Base-by-base conservation (phyloP, 1,139 yeast species). In the Wickerhamiella infanticola region DNA sequence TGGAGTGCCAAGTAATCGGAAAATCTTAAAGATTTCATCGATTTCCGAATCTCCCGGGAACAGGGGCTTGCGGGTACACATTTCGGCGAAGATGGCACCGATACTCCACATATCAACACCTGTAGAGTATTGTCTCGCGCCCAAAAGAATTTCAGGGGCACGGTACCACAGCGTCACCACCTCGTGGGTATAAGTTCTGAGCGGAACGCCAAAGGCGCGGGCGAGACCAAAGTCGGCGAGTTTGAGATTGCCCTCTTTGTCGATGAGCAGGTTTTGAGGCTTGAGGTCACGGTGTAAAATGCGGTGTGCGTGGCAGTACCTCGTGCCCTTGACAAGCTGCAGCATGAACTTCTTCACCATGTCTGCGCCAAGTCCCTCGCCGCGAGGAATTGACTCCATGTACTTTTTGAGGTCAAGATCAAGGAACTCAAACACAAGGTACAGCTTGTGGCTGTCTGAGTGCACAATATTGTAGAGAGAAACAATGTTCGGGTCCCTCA, bases 31-130 rank as follows among this genome's bases (percentile, higher is more conserved):
- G 55, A 90, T 90, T 67, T 90, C 96, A 63, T 90, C 98, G 62
- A 90, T 90, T 63, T 90, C 98, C 13, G 95, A 84, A 64, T 90
- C 98, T 31, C 98, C 99, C 2, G 97, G 94, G 67, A 90, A 90
- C 45, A 90, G 66, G 7, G 99, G 97, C 63, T 85, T 85, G 52
- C 98, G 73, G 60, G 88, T 85, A 56, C 93, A 90, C 97, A 90
- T 88, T 63, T 90, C 99, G 4, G 97, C 98, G 66, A 93, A 90
- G 48, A 90, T 90, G 64, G 97, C 88, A 24, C 99, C 99, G 49
- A 86, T 84, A 18, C 95, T 84, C 99, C 99, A 90, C 81, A 93
- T 86, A 63, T 90, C 99, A 44, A 90, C 97, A 27, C 97, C 97
- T 0, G 97, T 90, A 44, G 95, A 84, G 64, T 90, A 90, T 63